These are phyloP conservation scores for Tricholoma furcatifolium DNA, from an alignment of 768 basidiomycete genomes.

Conservation along the genomic window DNA sequence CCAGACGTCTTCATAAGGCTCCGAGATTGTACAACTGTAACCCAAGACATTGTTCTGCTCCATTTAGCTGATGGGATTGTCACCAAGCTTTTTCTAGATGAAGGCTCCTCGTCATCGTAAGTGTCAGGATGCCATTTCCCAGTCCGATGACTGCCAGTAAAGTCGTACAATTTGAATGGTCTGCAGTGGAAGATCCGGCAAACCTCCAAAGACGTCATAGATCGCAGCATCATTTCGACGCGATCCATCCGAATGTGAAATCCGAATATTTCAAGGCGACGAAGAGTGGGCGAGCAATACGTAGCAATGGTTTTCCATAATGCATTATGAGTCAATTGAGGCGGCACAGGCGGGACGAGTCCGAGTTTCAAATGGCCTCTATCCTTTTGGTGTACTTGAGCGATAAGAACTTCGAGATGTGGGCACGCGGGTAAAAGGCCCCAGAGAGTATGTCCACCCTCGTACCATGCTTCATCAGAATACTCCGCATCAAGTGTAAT, in stretches of 20 bases:
- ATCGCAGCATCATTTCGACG: not conserved
- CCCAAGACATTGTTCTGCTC: not conserved
- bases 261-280: not conserved
- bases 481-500: too few species aligned
- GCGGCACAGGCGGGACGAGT: not conserved
- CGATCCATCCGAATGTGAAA: conserved; percentile 4
- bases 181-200: not conserved
- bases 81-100: not conserved
- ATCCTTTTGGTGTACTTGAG: too few species aligned
- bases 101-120: not conserved
- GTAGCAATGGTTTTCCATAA: not conserved
- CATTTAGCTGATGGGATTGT: not conserved
- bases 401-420: not conserved
- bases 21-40: not conserved
- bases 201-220: not conserved
- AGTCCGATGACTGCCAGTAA: not conserved
- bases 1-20: not conserved
- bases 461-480: not conserved
- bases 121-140: not conserved
- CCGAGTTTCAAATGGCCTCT: too few species aligned
- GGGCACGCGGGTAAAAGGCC: conserved; percentile 4
- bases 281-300: not conserved
- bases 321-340: not conserved
- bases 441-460: not conserved
- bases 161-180: not conserved